Percentiles rank a stretch among this genome's conserved stretches.
phyloP scores from a whole-genome alignment of 371 early-diverging fungal species.

The Gilbertella persicaria region DNA sequence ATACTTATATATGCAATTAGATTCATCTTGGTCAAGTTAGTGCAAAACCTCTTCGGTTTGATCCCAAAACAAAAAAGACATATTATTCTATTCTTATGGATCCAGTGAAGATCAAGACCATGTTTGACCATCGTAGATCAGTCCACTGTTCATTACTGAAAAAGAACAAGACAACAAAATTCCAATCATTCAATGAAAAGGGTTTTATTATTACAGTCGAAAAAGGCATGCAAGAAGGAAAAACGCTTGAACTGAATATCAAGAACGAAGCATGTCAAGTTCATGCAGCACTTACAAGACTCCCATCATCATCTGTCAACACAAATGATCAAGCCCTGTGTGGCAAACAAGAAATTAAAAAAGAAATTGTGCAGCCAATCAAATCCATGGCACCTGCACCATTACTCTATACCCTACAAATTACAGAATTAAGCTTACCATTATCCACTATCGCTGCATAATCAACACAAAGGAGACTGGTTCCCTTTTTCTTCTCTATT shows the following conservation, averaged over 20 bases:
- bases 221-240: slow-evolving; percentile 43
- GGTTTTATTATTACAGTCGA: slow-evolving; percentile 41
- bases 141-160: slow-evolving; percentile 42
- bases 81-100: slow-evolving; percentile 42
- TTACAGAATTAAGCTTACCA: slow-evolving; percentile 45
- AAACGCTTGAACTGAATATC: slow-evolving; percentile 29
- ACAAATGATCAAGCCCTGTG: background rate
- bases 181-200: slow-evolving; percentile 22
- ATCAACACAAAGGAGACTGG: background rate
- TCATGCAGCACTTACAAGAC: slow-evolving; percentile 36
- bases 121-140: slow-evolving; percentile 48
- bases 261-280: slow-evolving; percentile 38
- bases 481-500: background rate
- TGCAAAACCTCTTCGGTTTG: slow-evolving; percentile 40
- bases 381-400: slow-evolving; percentile 35
- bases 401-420: slow-evolving; percentile 42
- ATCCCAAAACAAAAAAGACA: slow-evolving; percentile 33
- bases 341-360: slow-evolving; percentile 5
- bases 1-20: slow-evolving; percentile 16
- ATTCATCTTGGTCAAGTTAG: slow-evolving; percentile 41
- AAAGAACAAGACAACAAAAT: slow-evolving; percentile 7
- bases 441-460: slow-evolving; percentile 43
- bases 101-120: slow-evolving; percentile 44
- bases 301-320: slow-evolving; percentile 12
- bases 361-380: slow-evolving; percentile 12